Conservation (phyloP, 2,329 filamentous ascomycete species). For the Escovopsis sp. region DNA sequence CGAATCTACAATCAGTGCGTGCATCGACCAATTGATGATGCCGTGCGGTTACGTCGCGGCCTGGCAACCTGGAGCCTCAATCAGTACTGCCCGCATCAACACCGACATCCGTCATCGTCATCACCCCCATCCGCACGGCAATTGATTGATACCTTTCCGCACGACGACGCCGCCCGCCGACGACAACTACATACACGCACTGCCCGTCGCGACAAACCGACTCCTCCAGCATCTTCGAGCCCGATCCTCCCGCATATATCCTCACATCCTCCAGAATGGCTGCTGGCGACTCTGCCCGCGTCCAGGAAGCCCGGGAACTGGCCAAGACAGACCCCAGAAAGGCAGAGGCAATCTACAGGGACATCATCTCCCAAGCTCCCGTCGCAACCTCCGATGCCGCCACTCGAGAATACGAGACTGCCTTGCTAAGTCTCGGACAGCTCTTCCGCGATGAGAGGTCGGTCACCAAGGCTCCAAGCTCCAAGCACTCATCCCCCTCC, state of each 20-base stretch:
- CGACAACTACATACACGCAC: background rate
- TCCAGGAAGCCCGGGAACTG: slow-evolving; percentile 80
- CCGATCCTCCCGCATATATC: background rate
- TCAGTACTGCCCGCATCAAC: background rate
- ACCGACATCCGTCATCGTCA: slow-evolving; percentile 1
- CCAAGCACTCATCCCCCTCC: background rate
- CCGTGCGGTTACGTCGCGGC: slow-evolving; percentile 10
- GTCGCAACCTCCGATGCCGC: slow-evolving; percentile 71
- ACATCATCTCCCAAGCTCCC: slow-evolving; percentile 74
- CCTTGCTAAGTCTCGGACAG: slow-evolving; percentile 78
- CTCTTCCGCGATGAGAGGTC: slow-evolving; percentile 81
- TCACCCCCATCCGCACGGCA: background rate
- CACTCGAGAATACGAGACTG: slow-evolving; percentile 80
- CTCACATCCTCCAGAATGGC: slow-evolving; percentile 29
- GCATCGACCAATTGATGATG: no score
- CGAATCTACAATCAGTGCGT: no score
- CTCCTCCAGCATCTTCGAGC: no score
- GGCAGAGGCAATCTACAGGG: slow-evolving; percentile 78
- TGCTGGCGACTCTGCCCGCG: slow-evolving; percentile 45
- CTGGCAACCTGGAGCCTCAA: slow-evolving; percentile 19
- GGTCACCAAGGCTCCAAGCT: slow-evolving; percentile 14
- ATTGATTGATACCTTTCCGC: background rate
- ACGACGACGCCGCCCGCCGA: background rate
- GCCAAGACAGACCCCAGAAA: slow-evolving; percentile 66
- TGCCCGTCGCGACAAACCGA: background rate